Base-by-base conservation (phyloP, 2,329 filamentous ascomycete species). In the Apiospora marii region DNA sequence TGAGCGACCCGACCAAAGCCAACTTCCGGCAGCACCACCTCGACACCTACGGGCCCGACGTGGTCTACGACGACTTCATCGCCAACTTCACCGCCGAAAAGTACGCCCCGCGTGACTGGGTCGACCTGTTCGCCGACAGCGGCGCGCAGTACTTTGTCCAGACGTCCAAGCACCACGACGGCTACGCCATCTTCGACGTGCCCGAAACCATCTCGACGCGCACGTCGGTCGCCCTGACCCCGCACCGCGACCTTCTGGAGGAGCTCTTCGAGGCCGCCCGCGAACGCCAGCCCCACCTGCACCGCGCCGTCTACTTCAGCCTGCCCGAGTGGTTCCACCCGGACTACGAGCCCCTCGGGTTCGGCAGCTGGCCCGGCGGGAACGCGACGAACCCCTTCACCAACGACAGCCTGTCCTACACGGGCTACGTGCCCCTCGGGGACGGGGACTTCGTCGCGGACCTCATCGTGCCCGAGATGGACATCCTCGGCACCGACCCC, bases 1-100 rank as follows among this genome's bases (percentile, higher is more conserved):
- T 70, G 13, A 68, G 51, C 30, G 46, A 58, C 30, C 10, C 48
- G 34, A 8, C 30, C 46, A 70, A 58, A 12, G 34, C 27, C 10
- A 51, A 41, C 19, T 70, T 70, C 48, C 68, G 87, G 73, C 81
- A 86, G 44, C 87, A 90, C 74, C 83, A 87, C 14, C 81, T 89
- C 0, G 79, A 82, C 16, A 88, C 83, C 0, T 90, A 87, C 74
- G 88, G 88, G 0, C 83, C 83, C 0, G 77, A 88, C 41, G 82
- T 86, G 75, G 83, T 83, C 16, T 90, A 91, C 75, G 88, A 91
- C 74, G 87, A 90, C 77, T 87, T 87, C 70, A 86, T 90, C 75
- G 78, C 81, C 3, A 82, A 87, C 72, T 90, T 89, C 79, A 90
- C 87, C 0, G 87, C 86, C 0, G 80, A 82, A 0, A 77, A 77